Evolutionary conservation across 208 protist genomes (phyloP), one percentile per base, ranked within the genome.

Genomic region (Wallacemonas sp.): DNA sequence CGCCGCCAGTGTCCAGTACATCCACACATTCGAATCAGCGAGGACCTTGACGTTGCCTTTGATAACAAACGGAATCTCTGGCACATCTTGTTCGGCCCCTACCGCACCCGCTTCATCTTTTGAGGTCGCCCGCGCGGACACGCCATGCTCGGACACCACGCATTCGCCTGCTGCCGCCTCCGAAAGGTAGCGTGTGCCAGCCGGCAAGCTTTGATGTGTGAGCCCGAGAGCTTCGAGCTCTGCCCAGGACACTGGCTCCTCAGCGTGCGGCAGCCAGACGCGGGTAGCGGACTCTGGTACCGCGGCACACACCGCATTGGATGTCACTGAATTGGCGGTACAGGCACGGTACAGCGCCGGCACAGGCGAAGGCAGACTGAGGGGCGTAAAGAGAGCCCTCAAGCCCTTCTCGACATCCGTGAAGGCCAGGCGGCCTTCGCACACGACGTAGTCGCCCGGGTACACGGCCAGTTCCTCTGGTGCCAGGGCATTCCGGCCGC

Each of bases 371-470:
- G 50, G 29, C 50, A 37, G 29, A 8, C 9, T 12, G 13, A 57
- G 15, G 29, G 9, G 6, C 6, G 29, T 24, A 0, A 57, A 37
- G 17, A 57, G 24, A 10, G 50, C 12, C 12, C 12, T 3, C 12
- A 62, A 44, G 4, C 13, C 19, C 0, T 19, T 17, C 36, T 83
- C 68, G 8, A 83, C 67, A 63, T 91, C 84, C 0, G 74, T 69
- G 57, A 87, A 91, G 1, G 59, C 59, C 10, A 91, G 57, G 19
- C 71, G 61, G 0, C 84, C 84, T 1, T 71, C 34, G 44, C 73
- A 81, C 52, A 85, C 65, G 0, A 87, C 75, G 64, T 91, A 87
- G 68, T 91, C 84, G 57, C 77, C 74, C 13, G 82, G 60, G 24
- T 32, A 37, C 9, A 83, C 15, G 2, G 58, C 63, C 3, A 46